phyloP scores from a whole-genome alignment of 78 protist species.

The Dictyostelium purpureum region DNA sequence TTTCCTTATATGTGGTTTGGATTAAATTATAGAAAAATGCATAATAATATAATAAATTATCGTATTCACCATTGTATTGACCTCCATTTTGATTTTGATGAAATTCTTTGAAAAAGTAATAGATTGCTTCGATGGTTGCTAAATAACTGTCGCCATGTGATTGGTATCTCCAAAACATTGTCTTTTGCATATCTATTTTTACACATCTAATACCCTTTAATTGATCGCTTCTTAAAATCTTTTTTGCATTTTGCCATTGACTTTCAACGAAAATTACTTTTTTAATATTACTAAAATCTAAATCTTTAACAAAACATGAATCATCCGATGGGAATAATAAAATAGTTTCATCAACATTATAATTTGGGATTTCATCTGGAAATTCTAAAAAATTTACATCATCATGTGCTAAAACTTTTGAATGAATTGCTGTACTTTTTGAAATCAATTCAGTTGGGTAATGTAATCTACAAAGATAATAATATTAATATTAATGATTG shows the following conservation, averaged over 20 bases:
- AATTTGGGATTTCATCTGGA: conserved; percentile 70
- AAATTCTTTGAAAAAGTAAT: conserved; percentile 74
- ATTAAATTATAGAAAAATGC: conserved; percentile 72
- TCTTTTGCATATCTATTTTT: conserved; percentile 60
- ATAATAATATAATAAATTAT: conserved; percentile 67
- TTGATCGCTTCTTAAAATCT: conserved; percentile 26
- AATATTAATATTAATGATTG: too few relatives aligned
- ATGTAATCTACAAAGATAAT: conserved; percentile 42
- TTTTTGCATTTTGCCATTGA: conserved; percentile 76
- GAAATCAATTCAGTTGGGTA: conserved; percentile 78
- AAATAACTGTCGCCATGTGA: conserved; percentile 39
- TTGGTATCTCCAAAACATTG: conserved; percentile 84
- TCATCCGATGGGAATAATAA: conserved; percentile 63
- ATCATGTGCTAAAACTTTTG: conserved; percentile 52
- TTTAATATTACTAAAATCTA: conserved; percentile 40
- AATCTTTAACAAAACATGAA: conserved; percentile 41
- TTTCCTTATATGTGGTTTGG: conserved; percentile 58
- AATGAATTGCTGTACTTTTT: conserved; percentile 80
- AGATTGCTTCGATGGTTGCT: conserved; percentile 83
- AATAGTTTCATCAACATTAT: conserved; percentile 52
- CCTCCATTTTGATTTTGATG: conserved; percentile 25
- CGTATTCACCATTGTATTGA: conserved; percentile 73
- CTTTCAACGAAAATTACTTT: conserved; percentile 71
- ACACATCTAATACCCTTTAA: conserved; percentile 38
- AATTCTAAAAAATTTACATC: conserved; percentile 60